phyloP scores from a whole-genome alignment of 164 flowering plant species.

The Chimonanthus praecox region DNA sequence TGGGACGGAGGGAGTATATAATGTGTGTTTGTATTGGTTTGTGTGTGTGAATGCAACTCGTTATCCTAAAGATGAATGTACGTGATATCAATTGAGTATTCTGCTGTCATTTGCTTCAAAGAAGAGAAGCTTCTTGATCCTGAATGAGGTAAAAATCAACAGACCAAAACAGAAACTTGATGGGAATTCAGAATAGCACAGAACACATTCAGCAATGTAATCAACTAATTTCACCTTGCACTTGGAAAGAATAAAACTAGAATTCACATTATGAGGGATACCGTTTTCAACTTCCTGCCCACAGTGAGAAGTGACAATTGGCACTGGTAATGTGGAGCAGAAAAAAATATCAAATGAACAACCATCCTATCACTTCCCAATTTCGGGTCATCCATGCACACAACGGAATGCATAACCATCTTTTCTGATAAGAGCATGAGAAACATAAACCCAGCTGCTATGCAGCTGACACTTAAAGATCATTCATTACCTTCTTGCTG shows the following conservation, averaged over 20 bases:
- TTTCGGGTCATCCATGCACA: background rate
- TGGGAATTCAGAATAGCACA: background rate
- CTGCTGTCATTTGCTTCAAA: background rate
- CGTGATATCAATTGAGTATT: too few species aligned
- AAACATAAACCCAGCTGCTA: background rate
- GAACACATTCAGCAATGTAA: background rate
- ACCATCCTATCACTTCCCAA: background rate
- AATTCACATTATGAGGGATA: background rate
- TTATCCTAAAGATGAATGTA: too few species aligned
- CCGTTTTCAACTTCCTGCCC: background rate
- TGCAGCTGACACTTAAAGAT: background rate
- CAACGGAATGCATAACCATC: background rate
- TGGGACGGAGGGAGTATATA: too few species aligned
- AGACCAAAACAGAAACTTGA: background rate
- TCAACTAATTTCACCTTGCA: background rate
- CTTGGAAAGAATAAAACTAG: background rate
- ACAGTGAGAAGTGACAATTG: background rate
- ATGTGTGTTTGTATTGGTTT: too few species aligned
- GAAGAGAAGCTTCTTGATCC: background rate
- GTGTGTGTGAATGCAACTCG: too few species aligned
- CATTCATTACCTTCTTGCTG: slow-evolving; percentile 74
- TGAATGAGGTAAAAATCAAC: background rate
- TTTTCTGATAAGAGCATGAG: background rate
- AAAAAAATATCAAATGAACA: background rate
- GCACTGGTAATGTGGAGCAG: background rate